Evolutionary conservation across 345 rosid species (phyloP).

Genomic region (Hibiscus mutabilis): DNA sequence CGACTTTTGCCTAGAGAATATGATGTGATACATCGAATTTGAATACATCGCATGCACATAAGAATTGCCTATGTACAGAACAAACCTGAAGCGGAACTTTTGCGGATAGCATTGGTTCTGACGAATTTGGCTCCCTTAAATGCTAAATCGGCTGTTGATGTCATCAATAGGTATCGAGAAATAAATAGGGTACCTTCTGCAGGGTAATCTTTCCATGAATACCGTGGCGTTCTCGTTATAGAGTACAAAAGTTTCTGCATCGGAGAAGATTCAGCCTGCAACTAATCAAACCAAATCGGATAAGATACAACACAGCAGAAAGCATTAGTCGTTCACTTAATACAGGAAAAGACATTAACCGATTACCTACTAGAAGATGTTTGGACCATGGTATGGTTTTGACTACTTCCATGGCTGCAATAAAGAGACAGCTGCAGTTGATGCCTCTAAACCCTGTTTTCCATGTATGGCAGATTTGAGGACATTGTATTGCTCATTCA

Average conservation of each 20-base stretch:
- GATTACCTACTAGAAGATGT: not conserved
- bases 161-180: not conserved
- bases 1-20: slow-evolving; percentile 3
- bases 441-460: slow-evolving; percentile 56
- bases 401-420: slow-evolving; percentile 81
- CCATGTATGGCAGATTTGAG: slow-evolving; percentile 64
- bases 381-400: not conserved
- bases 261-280: not conserved
- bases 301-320: not conserved
- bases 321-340: not conserved
- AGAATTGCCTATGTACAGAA: slow-evolving; percentile 7
- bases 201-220: not conserved
- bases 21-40: not conserved
- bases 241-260: not conserved
- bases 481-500: slow-evolving; percentile 56
- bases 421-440: slow-evolving; percentile 54
- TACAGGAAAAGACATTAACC: not conserved
- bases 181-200: not conserved
- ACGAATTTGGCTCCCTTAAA: not conserved
- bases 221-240: not conserved
- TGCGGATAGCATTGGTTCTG: not conserved
- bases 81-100: slow-evolving; percentile 5
- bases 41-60: slow-evolving; percentile 16
- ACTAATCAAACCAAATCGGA: no score
- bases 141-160: not conserved